These are phyloP conservation scores for Platismatia glauca DNA, from an alignment of 495 filamentous ascomycete species.

Conservation along the genomic window DNA sequence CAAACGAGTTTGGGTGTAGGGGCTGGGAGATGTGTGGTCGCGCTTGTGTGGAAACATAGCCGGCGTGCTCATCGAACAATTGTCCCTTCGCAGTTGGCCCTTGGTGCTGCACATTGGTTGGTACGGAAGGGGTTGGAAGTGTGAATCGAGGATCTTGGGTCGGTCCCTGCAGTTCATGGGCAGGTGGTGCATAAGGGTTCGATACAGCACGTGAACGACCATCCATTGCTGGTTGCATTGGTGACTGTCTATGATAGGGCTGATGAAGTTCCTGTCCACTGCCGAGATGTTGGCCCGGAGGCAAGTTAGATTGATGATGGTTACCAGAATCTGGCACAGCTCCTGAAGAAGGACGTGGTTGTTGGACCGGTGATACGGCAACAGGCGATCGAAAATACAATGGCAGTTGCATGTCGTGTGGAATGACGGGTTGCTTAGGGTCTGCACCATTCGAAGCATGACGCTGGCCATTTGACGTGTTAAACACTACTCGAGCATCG, in stretches of 20 bases:
- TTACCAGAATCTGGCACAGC: not conserved
- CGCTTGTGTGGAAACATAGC: not conserved
- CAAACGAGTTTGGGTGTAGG: not conserved
- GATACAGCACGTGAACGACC: not conserved
- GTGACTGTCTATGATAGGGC: not conserved
- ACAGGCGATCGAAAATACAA: not conserved
- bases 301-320: not conserved
- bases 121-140: not conserved
- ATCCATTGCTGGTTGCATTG: not conserved
- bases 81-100: not conserved
- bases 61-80: not conserved
- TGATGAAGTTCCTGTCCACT: not conserved
- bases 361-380: not conserved
- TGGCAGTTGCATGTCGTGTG: not conserved
- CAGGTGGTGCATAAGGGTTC: not conserved
- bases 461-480: not conserved
- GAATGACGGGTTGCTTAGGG: not conserved
- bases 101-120: not conserved
- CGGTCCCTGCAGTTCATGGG: not conserved
- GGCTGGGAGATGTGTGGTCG: not conserved
- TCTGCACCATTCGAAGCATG: not conserved
- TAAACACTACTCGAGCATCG: conserved; percentile 5
- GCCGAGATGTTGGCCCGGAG: not conserved
- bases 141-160: not conserved
- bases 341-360: not conserved